Evolutionary conservation across 2,329 filamentous ascomycete species (phyloP).

Genomic region (Pyrenophora seminiperda): DNA sequence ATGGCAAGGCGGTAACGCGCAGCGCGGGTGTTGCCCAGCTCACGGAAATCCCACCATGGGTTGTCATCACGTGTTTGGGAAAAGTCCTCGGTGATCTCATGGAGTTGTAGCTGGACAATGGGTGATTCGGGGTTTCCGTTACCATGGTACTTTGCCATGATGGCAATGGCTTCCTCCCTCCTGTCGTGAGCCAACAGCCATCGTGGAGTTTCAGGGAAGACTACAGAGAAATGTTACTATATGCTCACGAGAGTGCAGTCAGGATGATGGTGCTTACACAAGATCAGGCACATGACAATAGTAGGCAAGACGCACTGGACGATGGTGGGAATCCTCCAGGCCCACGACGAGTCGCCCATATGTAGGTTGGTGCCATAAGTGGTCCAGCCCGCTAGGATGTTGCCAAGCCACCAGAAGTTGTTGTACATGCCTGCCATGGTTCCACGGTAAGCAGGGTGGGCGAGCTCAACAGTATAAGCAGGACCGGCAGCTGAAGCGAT

Average conservation of each 20-base stretch:
- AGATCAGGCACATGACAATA: constrained; percentile 55
- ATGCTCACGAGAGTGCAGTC: neutral
- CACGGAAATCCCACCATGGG: constrained; percentile 45
- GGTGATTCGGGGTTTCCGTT: constrained; percentile 50
- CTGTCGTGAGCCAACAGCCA: constrained; percentile 59
- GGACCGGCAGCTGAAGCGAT: constrained; percentile 63
- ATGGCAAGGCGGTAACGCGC: constrained; percentile 45
- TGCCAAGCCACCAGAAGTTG: constrained; percentile 54
- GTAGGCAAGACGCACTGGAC: constrained; percentile 38
- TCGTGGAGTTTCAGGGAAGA: constrained; percentile 13
- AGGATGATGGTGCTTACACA: constrained; percentile 32
- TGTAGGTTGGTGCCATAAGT: constrained; percentile 50
- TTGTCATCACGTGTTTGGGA: constrained; percentile 37
- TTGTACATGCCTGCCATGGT: constrained; percentile 64
- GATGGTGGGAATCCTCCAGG: constrained; percentile 58
- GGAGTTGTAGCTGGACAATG: constrained; percentile 45
- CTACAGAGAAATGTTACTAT: constrained; percentile 1
- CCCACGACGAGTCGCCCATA: constrained; percentile 50
- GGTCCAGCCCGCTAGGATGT: constrained; percentile 60
- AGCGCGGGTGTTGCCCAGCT: constrained; percentile 39
- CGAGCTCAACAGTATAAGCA: constrained; percentile 64
- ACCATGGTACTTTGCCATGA: constrained; percentile 65
- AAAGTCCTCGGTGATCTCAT: constrained; percentile 45
- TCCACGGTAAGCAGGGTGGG: constrained; percentile 65
- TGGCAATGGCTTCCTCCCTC: constrained; percentile 60